These are phyloP conservation scores for Madurella mycetomatis DNA, from an alignment of 2,329 filamentous ascomycete species.

Conservation along the genomic window DNA sequence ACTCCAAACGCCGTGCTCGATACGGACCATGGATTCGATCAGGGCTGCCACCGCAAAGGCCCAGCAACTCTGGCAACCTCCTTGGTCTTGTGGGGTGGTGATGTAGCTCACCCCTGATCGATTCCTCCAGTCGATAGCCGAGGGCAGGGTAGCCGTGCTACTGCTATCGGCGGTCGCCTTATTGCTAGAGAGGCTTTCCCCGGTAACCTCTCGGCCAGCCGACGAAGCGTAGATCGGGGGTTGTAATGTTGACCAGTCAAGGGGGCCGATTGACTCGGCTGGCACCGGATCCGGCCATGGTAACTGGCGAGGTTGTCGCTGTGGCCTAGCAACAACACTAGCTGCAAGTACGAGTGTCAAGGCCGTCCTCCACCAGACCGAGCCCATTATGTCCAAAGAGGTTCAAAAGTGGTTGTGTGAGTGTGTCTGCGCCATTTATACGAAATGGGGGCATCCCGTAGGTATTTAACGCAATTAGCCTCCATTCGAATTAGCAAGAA, in stretches of 20 bases:
- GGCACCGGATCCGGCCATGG: slow-evolving; percentile 16
- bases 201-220: not conserved
- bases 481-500: too few relatives aligned
- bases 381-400: not conserved
- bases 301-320: not conserved
- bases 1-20: slow-evolving; percentile 23
- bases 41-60: slow-evolving; percentile 21
- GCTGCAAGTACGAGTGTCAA: not conserved
- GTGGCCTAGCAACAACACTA: not conserved
- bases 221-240: not conserved
- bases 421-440: too few relatives aligned
- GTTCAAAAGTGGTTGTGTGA: too few relatives aligned
- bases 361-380: not conserved
- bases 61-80: slow-evolving; percentile 22
- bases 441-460: too few relatives aligned
- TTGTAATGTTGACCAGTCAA: slow-evolving; percentile 12
- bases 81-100: slow-evolving; percentile 20
- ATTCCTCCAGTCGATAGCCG: slow-evolving; percentile 21
- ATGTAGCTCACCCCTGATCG: slow-evolving; percentile 18
- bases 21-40: slow-evolving; percentile 20
- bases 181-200: not conserved
- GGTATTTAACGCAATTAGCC: too few relatives aligned
- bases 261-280: slow-evolving; percentile 7
- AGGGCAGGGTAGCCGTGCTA: not conserved
- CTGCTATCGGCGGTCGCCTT: not conserved